phyloP scores from a whole-genome alignment of 2,329 filamentous ascomycete species.

The Teratosphaeriaceae sp. region DNA sequence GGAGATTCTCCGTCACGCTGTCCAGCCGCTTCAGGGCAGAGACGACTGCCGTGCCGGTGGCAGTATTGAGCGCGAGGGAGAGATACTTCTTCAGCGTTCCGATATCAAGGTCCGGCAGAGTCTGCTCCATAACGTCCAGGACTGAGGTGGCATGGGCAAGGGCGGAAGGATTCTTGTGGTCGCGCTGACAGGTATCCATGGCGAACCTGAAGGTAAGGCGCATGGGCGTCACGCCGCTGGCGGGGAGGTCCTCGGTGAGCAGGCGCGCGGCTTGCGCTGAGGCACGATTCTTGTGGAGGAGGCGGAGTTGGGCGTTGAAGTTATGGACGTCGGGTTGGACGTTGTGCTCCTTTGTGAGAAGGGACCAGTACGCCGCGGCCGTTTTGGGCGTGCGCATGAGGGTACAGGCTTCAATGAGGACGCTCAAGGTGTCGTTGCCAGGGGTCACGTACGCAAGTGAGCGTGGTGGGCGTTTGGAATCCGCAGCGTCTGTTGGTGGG shows the following conservation, averaged over 20 bases:
- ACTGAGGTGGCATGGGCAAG: slow-evolving; percentile 60
- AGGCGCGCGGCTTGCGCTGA: slow-evolving; percentile 56
- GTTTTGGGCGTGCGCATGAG: slow-evolving; percentile 53
- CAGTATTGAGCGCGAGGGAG: slow-evolving; percentile 44
- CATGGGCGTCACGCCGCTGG: slow-evolving; percentile 25
- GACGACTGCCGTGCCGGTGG: slow-evolving; percentile 22
- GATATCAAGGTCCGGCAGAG: slow-evolving; percentile 43
- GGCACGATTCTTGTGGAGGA: slow-evolving; percentile 59
- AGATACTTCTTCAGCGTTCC: slow-evolving; percentile 51
- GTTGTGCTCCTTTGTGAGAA: slow-evolving; percentile 54
- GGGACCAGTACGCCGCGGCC: slow-evolving; percentile 73
- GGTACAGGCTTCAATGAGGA: slow-evolving; percentile 60
- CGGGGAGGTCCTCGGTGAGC: slow-evolving; percentile 38
- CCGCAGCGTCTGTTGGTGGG: slow-evolving; percentile 9
- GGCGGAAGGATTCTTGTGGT: slow-evolving; percentile 67
- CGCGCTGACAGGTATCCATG: slow-evolving; percentile 65
- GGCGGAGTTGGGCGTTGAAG: slow-evolving; percentile 60
- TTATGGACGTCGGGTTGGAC: slow-evolving; percentile 67
- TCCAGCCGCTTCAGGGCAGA: slow-evolving; percentile 19
- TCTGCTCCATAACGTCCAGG: slow-evolving; percentile 55
- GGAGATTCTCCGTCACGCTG: slow-evolving; percentile 16
- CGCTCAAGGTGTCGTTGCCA: slow-evolving; percentile 55
- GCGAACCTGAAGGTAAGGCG: slow-evolving; percentile 61
- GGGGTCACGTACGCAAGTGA: slow-evolving; percentile 39
- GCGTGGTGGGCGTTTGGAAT: slow-evolving; percentile 2